Percentiles rank a stretch among this genome's conserved stretches.
phyloP scores from a whole-genome alignment of 1,284 basidiomycete genomes.

The Mixia osmundae region DNA sequence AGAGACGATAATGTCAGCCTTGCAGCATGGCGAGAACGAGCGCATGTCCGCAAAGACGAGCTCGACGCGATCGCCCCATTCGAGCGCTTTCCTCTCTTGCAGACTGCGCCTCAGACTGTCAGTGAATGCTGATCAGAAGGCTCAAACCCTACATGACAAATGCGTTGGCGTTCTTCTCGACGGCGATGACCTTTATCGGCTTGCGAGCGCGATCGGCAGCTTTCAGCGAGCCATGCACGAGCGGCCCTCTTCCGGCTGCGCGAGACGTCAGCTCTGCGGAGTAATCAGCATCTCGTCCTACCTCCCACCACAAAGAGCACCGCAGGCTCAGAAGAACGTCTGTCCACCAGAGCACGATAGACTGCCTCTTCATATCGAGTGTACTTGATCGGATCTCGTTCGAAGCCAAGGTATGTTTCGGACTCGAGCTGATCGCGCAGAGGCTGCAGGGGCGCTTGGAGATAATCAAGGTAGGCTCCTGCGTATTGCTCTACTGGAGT shows the following conservation, averaged over 20 bases:
- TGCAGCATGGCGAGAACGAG: conserved; percentile 47
- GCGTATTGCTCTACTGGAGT: conserved; percentile 63
- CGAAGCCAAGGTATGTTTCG: conserved; percentile 89
- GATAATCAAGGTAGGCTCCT: conserved; percentile 75
- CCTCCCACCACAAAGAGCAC: conserved; percentile 69
- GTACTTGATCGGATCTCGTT: conserved; percentile 94
- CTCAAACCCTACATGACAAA: conserved; percentile 52
- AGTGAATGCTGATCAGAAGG: conserved; percentile 9
- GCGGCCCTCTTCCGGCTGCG: conserved; percentile 78
- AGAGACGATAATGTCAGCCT: conserved; percentile 80
- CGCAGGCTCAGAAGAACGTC: conserved; percentile 20
- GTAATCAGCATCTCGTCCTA: no score
- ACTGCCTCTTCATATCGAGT: conserved; percentile 84
- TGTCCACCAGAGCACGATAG: conserved; percentile 51
- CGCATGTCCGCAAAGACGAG: conserved; percentile 91
- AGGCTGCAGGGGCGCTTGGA: conserved; percentile 90
- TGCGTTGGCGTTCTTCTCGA: conserved; percentile 91
- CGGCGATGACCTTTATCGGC: conserved; percentile 46
- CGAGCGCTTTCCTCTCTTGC: conserved; percentile 47
- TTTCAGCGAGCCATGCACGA: conserved; percentile 62
- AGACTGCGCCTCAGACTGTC: conserved; percentile 29
- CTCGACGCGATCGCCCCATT: conserved; percentile 64
- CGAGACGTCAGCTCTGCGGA: no score
- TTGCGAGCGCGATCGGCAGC: conserved; percentile 46
- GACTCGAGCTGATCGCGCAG: conserved; percentile 92